These are phyloP conservation scores for Daldinia sp. DNA, from an alignment of 2,329 filamentous ascomycete species.

Conservation along the genomic window DNA sequence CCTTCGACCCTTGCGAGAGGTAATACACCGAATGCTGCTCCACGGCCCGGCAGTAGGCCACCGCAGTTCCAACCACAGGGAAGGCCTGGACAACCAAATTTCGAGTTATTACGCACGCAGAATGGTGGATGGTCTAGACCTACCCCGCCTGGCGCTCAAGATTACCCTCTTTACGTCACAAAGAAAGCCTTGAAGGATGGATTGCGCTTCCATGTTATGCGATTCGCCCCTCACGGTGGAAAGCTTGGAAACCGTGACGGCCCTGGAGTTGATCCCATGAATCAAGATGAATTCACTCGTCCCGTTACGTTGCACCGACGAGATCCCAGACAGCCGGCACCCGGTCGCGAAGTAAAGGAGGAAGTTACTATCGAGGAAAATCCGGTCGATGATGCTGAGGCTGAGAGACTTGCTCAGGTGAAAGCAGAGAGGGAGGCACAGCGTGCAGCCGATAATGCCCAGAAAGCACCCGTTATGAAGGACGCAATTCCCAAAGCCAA, in stretches of 20 bases:
- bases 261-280: slow-evolving; percentile 69
- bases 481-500: slow-evolving; percentile 59
- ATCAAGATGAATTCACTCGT: slow-evolving; percentile 82
- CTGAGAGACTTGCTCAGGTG: slow-evolving; percentile 71
- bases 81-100: slow-evolving; percentile 42
- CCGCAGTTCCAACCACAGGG: slow-evolving; percentile 33
- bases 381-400: slow-evolving; percentile 63
- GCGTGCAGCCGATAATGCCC: slow-evolving; percentile 84
- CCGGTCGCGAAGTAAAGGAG: slow-evolving; percentile 70
- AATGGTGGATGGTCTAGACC: slow-evolving; percentile 67
- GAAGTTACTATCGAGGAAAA: slow-evolving; percentile 56
- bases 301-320: slow-evolving; percentile 90
- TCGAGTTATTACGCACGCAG: slow-evolving; percentile 54
- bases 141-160: slow-evolving; percentile 51
- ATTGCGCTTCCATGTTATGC: slow-evolving; percentile 86
- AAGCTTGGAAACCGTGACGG: slow-evolving; percentile 58
- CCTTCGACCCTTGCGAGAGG: slow-evolving; percentile 43
- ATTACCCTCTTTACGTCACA: slow-evolving; percentile 79
- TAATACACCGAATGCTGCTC: slow-evolving; percentile 31
- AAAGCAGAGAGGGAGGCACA: slow-evolving; percentile 86
- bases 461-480: slow-evolving; percentile 85
- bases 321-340: slow-evolving; percentile 76
- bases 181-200: slow-evolving; percentile 82
- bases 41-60: slow-evolving; percentile 31
- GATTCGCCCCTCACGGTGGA: slow-evolving; percentile 67